Evolutionary conservation across 176 grass and related monocot species (phyloP), one percentile per base, ranked within the genome.

Genomic region (Oryza glaberrima): DNA sequence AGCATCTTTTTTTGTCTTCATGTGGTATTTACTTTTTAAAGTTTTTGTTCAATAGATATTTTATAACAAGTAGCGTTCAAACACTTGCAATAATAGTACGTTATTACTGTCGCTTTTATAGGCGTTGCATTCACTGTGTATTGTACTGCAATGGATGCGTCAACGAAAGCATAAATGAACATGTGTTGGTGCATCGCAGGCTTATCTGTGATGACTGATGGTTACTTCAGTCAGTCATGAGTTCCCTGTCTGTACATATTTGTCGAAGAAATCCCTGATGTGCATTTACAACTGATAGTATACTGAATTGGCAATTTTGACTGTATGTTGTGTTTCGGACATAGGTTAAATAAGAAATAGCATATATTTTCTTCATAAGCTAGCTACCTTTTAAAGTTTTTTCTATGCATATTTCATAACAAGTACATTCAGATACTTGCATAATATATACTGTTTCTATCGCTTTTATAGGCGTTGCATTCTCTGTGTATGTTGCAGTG

Each of bases 381-480:
- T 60, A n/a, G 56, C 7, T 60, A 54, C 16, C 11, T 60, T 20
- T 60, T 60, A n/a, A 9, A 60, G 9, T 41, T 41, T 41, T 41
- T 41, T 41, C 40, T 41, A 41, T 41, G 40, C 6, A 41, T 41
- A 10, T 60, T 60, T 60, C 56, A 8, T 60, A 60, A n/a, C 56
- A 8, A 60, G 56, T 60, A 9, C 6, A 7, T n/a, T 60, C 56
- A 60, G 2, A 60, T 2, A 60, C 56, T 60, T 20, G 56, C 56
- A 22, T 60, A 60, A 60, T 60, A 60, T 9, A 60, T 60, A 20
- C 56, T 17, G 20, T 60, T 56, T 19, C 16, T 36, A 26, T 85
- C 13, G 77, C 86, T 92, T 92, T 92, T 88, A 86, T 87, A 90
- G 83, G 90, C 76, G 87, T 89, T 92, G 83, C 80, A 83, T 89